Conservation (phyloP, 1,284 basidiomycete species). For the Stygiomarasmius scandens region DNA sequence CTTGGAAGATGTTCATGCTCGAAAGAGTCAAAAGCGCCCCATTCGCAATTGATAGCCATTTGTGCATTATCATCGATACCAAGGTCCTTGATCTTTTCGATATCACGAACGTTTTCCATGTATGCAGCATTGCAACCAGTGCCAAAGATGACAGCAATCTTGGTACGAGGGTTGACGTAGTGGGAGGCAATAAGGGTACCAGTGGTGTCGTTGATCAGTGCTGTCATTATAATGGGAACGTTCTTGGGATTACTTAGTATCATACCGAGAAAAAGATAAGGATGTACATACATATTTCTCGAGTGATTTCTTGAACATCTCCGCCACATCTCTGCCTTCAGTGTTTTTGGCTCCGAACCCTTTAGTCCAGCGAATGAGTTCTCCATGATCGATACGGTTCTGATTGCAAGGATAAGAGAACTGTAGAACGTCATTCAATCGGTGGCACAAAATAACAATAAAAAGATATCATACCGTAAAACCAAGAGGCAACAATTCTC, state of each 20-base stretch:
- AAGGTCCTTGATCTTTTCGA: constrained; percentile 79
- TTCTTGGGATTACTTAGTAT: constrained; percentile 40
- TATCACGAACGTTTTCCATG: constrained; percentile 83
- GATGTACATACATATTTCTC: constrained; percentile 58
- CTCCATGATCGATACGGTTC: constrained; percentile 92
- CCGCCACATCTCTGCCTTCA: constrained; percentile 91
- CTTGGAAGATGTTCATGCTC: constrained; percentile 92
- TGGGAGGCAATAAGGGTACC: constrained; percentile 96
- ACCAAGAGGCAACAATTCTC: constrained; percentile 81
- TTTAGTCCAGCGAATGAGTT: constrained; percentile 97
- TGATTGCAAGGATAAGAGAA: constrained; percentile 97
- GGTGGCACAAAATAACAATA: not conserved
- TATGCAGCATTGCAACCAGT: constrained; percentile 99
- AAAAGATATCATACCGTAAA: constrained; percentile 75
- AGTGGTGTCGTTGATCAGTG: constrained; percentile 96
- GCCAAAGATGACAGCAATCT: constrained; percentile 96
- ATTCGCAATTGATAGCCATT: constrained; percentile 98
- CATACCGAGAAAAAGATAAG: not conserved
- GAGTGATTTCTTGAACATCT: constrained; percentile 87
- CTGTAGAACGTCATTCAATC: constrained; percentile 38
- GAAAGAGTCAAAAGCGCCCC: constrained; percentile 98
- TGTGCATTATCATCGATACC: constrained; percentile 70
- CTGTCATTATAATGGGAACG: constrained; percentile 78
- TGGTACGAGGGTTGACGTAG: constrained; percentile 90
- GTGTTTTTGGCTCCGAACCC: constrained; percentile 94